These are phyloP conservation scores for Chaetoscypha palmicola DNA, from an alignment of 2,329 filamentous ascomycete genomes.

Conservation along the genomic window DNA sequence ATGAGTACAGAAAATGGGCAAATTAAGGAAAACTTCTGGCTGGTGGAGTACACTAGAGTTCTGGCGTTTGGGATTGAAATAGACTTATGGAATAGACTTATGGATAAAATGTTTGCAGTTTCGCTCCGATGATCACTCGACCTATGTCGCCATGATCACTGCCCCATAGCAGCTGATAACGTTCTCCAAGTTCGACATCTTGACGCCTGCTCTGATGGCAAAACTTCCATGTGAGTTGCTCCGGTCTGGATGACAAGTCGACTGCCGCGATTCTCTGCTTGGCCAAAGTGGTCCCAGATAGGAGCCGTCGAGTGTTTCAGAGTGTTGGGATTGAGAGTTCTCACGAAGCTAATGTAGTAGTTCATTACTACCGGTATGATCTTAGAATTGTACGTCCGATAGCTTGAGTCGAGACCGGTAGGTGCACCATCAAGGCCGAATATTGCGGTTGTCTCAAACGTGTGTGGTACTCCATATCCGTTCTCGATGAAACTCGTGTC, in stretches of 20 bases:
- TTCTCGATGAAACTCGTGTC: slow-evolving; percentile 32
- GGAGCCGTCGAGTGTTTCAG: slow-evolving; percentile 27
- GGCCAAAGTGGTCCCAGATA: slow-evolving; percentile 24
- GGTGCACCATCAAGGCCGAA: slow-evolving; percentile 32
- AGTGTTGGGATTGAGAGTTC: slow-evolving; percentile 34
- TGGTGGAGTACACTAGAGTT: too few relatives aligned
- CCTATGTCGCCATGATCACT: too few relatives aligned
- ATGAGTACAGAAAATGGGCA: too few relatives aligned
- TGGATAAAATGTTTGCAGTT: too few relatives aligned
- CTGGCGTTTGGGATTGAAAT: too few relatives aligned
- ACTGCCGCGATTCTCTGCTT: slow-evolving; percentile 15
- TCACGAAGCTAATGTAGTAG: slow-evolving; percentile 40
- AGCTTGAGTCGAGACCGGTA: slow-evolving; percentile 29
- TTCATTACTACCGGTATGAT: slow-evolving; percentile 33
- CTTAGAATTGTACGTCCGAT: slow-evolving; percentile 28
- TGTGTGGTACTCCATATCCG: slow-evolving; percentile 34
- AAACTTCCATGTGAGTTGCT: slow-evolving; percentile 25
- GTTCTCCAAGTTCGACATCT: slow-evolving; percentile 29
- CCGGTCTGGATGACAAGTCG: slow-evolving; percentile 25
- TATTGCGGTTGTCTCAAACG: slow-evolving; percentile 32
- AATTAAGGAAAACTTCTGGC: too few relatives aligned
- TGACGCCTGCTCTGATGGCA: slow-evolving; percentile 18
- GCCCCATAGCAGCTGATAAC: too few relatives aligned
- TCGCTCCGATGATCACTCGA: too few relatives aligned
- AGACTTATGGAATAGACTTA: too few relatives aligned